A percentile compares a stretch with the other conserved stretches of the same genome.
phyloP scores from a whole-genome alignment of 2,329 filamentous ascomycete genomes.

The Fusarium sp. region DNA sequence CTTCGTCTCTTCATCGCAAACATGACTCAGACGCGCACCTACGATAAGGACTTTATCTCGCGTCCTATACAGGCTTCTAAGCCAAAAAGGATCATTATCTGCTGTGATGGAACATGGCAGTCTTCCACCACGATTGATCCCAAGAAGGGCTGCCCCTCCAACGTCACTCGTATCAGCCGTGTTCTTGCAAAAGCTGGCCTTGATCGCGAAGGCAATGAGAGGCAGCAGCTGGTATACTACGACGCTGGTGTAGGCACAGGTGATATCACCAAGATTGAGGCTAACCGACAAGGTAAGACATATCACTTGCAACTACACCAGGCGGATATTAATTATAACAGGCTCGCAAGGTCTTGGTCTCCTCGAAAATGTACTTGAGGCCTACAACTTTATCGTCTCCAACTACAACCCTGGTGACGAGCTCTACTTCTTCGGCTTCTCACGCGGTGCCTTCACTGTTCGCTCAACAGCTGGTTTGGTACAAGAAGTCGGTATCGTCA shows the following conservation, averaged over 20 bases:
- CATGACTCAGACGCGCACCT: conserved; percentile 12
- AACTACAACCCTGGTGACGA: conserved; percentile 45
- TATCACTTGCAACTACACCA: accelerated
- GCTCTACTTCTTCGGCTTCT: conserved; percentile 49
- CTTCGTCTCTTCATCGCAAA: not conserved
- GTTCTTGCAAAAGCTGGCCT: conserved; percentile 35
- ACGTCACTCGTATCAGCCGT: conserved; percentile 48
- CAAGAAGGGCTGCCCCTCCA: conserved; percentile 40
- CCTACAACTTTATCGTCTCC: conserved; percentile 50
- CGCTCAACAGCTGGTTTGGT: conserved; percentile 45
- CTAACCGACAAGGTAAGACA: not conserved
- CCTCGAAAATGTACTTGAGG: conserved; percentile 45
- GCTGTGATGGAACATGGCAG: conserved; percentile 52
- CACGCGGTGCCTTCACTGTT: conserved; percentile 50
- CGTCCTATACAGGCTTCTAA: not conserved
- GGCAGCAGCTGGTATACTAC: conserved; percentile 51
- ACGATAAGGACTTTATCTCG: conserved; percentile 14
- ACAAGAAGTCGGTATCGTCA: conserved; percentile 38
- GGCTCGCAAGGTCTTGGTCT: conserved; percentile 37
- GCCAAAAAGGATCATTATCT: conserved; percentile 41
- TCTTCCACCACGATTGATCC: conserved; percentile 23
- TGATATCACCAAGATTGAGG: conserved; percentile 1
- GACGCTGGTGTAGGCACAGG: conserved; percentile 33
- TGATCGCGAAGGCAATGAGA: conserved; percentile 38
- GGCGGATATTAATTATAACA: not conserved